Base-by-base conservation (phyloP, 2,329 filamentous ascomycete genomes). In the Neofusicoccum parvum region DNA sequence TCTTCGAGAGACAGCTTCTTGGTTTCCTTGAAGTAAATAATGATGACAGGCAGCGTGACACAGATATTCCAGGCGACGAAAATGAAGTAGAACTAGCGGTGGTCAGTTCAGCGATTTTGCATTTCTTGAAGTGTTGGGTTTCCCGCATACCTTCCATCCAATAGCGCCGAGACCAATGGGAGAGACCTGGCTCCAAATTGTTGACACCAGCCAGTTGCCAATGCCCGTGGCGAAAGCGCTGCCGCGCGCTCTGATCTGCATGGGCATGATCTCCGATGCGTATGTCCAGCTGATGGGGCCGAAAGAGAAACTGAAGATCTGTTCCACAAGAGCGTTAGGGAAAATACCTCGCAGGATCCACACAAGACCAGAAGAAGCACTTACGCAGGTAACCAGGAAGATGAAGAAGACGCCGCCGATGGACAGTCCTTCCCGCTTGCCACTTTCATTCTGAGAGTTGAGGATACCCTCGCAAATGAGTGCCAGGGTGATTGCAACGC, bases 361-460 rank as follows among this genome's bases (percentile, higher is more conserved):
- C 75, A 50, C 76, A 78, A 0, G 73, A 74, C 27, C 72, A 69
- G 11, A 70, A 32, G 27, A 32, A 32, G 27, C 27, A 32, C 73
- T 69, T 78, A 78, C 75, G 66, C 71, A 74, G 5, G 75, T 74
- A 2, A 79, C 77, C n/a, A 72, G 67, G 72, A 90, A 90, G n/a
- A 90, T 75, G 76, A 90, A 90, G 69, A 87, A 87, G 17, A 90
- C 86, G 12, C 86, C 87, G 0, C 82, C 85, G 45, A 88, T 85
- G 50, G 87, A 87, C 46, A 87, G 74, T 59, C 80, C 76, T 68
- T 81, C 66, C 45, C 68, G 73, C 11, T 71, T 70, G 9, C 72
- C 72, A 6, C 75, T 73, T 0, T 74, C 75, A 12, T 75, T 75
- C 27, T 65, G 67, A 3, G 67, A 68, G 68, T 86, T 87, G 65